phyloP scores from a whole-genome alignment of 352 stramenopile genomes.

The Elongisporangium senticosum region DNA sequence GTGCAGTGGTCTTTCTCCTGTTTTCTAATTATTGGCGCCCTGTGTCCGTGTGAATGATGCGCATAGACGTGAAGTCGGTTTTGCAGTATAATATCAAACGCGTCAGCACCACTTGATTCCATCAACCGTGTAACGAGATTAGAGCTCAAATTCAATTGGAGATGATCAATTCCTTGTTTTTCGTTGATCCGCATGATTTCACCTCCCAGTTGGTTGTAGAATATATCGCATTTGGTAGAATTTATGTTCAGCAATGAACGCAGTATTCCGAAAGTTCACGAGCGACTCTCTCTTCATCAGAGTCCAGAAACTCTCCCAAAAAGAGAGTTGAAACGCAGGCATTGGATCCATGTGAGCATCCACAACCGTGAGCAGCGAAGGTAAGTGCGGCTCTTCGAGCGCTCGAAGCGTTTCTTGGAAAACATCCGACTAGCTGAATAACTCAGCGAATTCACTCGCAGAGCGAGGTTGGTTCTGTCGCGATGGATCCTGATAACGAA shows the following conservation, averaged over 20 bases:
- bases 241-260: not conserved
- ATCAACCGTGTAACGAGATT: not conserved
- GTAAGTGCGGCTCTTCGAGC: conserved; percentile 10
- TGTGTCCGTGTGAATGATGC: not conserved
- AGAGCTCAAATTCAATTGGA: not conserved
- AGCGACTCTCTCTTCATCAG: conserved; percentile 25
- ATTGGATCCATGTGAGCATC: conserved; percentile 17
- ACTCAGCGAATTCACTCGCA: conserved; percentile 18
- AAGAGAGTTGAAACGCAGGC: conserved; percentile 19
- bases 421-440: conserved; percentile 12
- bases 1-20: not conserved
- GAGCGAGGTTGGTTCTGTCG: conserved; percentile 7
- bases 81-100: not conserved
- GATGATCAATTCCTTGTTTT: no score
- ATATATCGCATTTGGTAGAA: no score
- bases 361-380: conserved; percentile 12
- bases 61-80: not conserved
- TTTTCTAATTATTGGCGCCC: not conserved
- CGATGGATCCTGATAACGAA: conserved; percentile 19
- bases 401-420: conserved; percentile 11
- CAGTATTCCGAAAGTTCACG: conserved; percentile 21
- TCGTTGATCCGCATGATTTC: no score
- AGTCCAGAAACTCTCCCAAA: conserved; percentile 30
- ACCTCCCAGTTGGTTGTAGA: no score
- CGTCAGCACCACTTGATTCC: not conserved